Percentiles rank a stretch among this genome's conserved stretches.
These are phyloP conservation scores for Alternaria arbusti DNA, from an alignment of 2,329 filamentous ascomycete genomes.

Conservation along the genomic window DNA sequence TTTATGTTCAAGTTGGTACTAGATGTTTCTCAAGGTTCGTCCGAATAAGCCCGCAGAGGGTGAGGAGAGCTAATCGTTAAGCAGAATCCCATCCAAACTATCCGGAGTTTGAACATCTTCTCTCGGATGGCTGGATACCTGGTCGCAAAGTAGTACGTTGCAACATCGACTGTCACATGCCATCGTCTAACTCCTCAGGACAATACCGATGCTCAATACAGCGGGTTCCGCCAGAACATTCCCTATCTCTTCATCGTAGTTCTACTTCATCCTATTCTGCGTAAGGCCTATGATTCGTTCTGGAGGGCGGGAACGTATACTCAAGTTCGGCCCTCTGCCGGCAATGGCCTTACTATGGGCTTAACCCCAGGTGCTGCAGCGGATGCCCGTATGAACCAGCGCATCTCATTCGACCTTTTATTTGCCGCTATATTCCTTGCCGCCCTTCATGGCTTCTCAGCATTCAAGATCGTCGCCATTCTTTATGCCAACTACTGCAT, in stretches of 20 bases:
- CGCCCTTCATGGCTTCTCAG: conserved; percentile 83
- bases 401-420: conserved; percentile 79
- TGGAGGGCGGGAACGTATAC: conserved; percentile 54
- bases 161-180: not conserved
- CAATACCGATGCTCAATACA: conserved; percentile 87
- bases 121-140: conserved; percentile 87
- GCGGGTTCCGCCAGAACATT: conserved; percentile 82
- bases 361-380: conserved; percentile 57
- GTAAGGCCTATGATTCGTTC: conserved; percentile 70
- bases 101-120: conserved; percentile 70
- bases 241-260: conserved; percentile 79
- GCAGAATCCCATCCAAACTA: conserved; percentile 83
- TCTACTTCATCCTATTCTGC: conserved; percentile 77
- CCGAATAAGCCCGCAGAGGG: not conserved
- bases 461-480: conserved; percentile 80
- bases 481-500: conserved; percentile 82
- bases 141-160: conserved; percentile 79
- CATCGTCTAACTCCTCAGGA: conserved; percentile 62
- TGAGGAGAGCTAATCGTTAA: conserved; percentile 4
- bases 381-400: conserved; percentile 64
- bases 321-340: conserved; percentile 47
- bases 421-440: conserved; percentile 83
- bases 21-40: conserved; percentile 79
- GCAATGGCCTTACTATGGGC: conserved; percentile 47
- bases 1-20: conserved; percentile 92